A percentile compares a stretch with the other conserved stretches of the same genome.
phyloP scores from a whole-genome alignment of 352 stramenopile species.

The Pythium utonaiense region DNA sequence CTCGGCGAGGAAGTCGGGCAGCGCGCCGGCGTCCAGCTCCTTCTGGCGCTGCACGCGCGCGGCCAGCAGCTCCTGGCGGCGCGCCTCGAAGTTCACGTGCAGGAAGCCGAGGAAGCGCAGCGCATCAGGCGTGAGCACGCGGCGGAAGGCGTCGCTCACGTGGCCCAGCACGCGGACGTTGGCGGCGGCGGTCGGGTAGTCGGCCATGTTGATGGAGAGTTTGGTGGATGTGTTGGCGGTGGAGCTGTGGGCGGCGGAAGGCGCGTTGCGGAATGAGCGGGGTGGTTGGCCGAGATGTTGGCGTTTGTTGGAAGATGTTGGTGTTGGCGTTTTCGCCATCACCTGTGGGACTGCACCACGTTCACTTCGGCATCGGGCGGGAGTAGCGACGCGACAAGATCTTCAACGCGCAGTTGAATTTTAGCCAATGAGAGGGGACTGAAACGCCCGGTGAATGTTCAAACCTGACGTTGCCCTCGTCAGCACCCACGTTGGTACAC shows the following conservation, averaged over 20 bases:
- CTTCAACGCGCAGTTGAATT: conserved; percentile 20
- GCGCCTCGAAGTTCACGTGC: conserved; percentile 84
- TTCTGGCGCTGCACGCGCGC: conserved; percentile 53
- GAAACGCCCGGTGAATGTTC: conserved; percentile 3
- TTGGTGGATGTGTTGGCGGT: not conserved
- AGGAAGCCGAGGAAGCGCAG: conserved; percentile 91
- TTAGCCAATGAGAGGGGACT: conserved; percentile 13
- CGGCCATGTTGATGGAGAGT: conserved; percentile 36
- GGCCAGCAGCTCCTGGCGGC: conserved; percentile 24
- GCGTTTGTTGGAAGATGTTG: no score
- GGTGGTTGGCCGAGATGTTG: conserved; percentile 1
- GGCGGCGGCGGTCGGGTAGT: conserved; percentile 42
- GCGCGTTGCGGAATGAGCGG: conserved; percentile 15
- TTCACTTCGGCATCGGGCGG: conserved; percentile 20
- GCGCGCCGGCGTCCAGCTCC: conserved; percentile 83
- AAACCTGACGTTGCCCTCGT: conserved; percentile 21
- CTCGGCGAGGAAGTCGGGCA: conserved; percentile 86
- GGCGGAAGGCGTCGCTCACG: conserved; percentile 69
- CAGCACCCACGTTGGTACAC: conserved; percentile 6
- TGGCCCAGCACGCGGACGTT: conserved; percentile 85
- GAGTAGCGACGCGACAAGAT: conserved; percentile 23
- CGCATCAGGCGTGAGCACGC: conserved; percentile 88
- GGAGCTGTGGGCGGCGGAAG: not conserved
- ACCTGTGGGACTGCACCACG: not conserved
- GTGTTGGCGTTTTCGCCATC: conserved; percentile 6